phyloP scores from a whole-genome alignment of 108 stramenopile species.

The Nitzschia inconspicua region DNA sequence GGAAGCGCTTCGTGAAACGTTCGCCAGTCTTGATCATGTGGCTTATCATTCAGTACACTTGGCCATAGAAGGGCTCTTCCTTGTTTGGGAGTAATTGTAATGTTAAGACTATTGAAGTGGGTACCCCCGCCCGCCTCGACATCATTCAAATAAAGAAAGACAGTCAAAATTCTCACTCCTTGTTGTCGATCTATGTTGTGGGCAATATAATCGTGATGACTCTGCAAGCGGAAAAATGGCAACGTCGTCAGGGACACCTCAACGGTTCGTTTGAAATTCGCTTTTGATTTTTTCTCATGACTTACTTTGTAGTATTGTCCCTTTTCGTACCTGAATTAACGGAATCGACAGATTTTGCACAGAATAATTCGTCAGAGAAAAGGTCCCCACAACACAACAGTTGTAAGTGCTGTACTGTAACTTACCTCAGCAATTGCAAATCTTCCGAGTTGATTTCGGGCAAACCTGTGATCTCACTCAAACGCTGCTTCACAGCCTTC shows the following conservation, averaged over 20 bases:
- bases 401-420: conserved; percentile 7
- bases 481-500: conserved; percentile 37
- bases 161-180: conserved; percentile 82
- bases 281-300: conserved; percentile 29
- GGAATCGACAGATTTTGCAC: conserved; percentile 37
- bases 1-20: conserved; percentile 83
- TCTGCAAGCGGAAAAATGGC: conserved; percentile 55
- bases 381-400: conserved; percentile 11
- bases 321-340: conserved; percentile 25
- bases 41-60: conserved; percentile 60
- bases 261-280: neutral
- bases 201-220: conserved; percentile 51
- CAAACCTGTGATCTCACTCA: conserved; percentile 54
- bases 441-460: conserved; percentile 61
- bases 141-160: conserved; percentile 88
- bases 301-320: conserved; percentile 27
- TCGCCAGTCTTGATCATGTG: conserved; percentile 55
- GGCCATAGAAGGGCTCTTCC: conserved; percentile 88
- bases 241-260: neutral
- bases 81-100: conserved; percentile 76
- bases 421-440: conserved; percentile 48
- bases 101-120: conserved; percentile 55
- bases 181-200: conserved; percentile 33
- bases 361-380: conserved; percentile 34
- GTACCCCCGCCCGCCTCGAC: conserved; percentile 91